Conservation (phyloP, 805 yeast genomes). For the Metschnikowia dekortorum region DNA sequence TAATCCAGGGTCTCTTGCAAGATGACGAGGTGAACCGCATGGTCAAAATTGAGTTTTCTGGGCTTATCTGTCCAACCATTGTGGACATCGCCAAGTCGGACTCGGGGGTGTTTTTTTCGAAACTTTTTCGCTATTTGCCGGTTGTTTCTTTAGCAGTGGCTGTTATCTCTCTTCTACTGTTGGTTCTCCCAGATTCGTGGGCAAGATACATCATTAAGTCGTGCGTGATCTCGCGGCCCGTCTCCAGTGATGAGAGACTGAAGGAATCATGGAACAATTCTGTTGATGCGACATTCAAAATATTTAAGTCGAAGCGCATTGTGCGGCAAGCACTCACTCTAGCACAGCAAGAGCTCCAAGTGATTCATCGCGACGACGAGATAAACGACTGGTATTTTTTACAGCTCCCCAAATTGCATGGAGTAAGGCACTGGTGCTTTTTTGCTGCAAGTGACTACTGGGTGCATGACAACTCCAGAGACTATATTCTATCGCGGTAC, state of each 20-base stretch:
- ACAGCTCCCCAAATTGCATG: constrained; percentile 18
- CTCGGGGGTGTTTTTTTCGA: constrained; percentile 29
- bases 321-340: constrained; percentile 52
- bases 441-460: constrained; percentile 63
- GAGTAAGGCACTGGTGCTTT: constrained; percentile 46
- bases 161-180: constrained; percentile 26
- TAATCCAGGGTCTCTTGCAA: constrained; percentile 28
- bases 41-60: constrained; percentile 41
- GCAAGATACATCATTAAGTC: constrained; percentile 21
- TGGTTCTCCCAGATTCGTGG: constrained; percentile 24
- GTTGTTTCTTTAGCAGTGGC: constrained; percentile 25
- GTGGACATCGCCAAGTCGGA: constrained; percentile 50
- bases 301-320: constrained; percentile 40
- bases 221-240: constrained; percentile 24
- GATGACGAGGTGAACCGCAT: constrained; percentile 21
- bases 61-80: constrained; percentile 68
- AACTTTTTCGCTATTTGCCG: constrained; percentile 26
- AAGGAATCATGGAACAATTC: constrained; percentile 33
- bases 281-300: constrained; percentile 36
- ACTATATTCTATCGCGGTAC: constrained; percentile 36
- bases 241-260: constrained; percentile 16
- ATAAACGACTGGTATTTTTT: constrained; percentile 48
- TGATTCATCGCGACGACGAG: constrained; percentile 45
- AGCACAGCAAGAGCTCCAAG: constrained; percentile 57
- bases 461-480: constrained; percentile 53